Percentiles rank a stretch among this genome's conserved stretches.
These are phyloP conservation scores for Coemansia sp. DNA, from an alignment of 192 early-diverging fungal species.

Conservation along the genomic window DNA sequence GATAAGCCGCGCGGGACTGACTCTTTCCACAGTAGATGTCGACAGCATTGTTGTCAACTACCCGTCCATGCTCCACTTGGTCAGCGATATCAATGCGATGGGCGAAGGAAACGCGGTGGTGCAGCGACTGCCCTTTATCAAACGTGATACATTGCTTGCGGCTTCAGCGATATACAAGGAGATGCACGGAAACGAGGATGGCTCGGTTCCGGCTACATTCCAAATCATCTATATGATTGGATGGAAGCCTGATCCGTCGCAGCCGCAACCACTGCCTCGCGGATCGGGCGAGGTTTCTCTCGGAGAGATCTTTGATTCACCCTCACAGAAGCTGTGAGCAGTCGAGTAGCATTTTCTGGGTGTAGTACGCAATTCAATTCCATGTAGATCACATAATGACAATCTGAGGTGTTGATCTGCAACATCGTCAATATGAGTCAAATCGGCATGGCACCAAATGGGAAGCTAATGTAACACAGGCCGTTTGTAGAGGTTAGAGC, in stretches of 20 bases:
- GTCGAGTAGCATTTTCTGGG: too few species aligned
- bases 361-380: too few species aligned
- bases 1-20: conserved; percentile 81
- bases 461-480: neutral
- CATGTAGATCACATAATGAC: too few species aligned
- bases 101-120: conserved; percentile 91
- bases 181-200: conserved; percentile 85
- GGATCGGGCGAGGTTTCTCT: conserved; percentile 81
- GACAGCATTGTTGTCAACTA: conserved; percentile 91
- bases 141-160: conserved; percentile 82
- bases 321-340: conserved; percentile 40
- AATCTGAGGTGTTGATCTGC: too few species aligned
- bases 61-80: conserved; percentile 87
- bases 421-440: too few species aligned
- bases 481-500: too few species aligned
- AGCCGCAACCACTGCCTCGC: conserved; percentile 78
- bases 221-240: conserved; percentile 76
- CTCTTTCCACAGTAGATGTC: conserved; percentile 88
- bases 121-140: conserved; percentile 65
- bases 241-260: conserved; percentile 87
- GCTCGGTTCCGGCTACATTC: conserved; percentile 91
- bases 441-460: too few species aligned
- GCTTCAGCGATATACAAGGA: conserved; percentile 87
- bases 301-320: conserved; percentile 60
- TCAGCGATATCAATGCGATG: conserved; percentile 88